Percentiles rank a stretch among this genome's conserved stretches.
phyloP scores from a whole-genome alignment of 2,329 filamentous ascomycete genomes.

The Aspergillus caelatus region DNA sequence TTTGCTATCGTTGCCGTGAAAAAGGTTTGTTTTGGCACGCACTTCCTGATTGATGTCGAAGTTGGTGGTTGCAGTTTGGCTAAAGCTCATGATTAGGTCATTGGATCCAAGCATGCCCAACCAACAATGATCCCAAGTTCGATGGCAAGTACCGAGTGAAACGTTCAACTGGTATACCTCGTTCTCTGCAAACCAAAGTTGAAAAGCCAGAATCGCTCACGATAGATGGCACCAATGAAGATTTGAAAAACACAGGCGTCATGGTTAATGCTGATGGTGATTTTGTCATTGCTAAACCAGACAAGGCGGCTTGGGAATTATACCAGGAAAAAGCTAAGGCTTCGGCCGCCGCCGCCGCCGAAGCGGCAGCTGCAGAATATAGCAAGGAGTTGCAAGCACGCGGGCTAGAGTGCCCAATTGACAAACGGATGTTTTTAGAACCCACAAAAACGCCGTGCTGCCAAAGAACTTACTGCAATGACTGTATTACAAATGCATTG shows the following conservation, averaged over 20 bases:
- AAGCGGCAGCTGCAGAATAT: constrained; percentile 74
- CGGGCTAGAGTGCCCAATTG: constrained; percentile 90
- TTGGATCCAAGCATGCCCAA: constrained; percentile 97
- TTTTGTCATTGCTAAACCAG: constrained; percentile 93
- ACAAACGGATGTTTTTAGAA: constrained; percentile 97
- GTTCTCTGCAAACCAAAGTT: constrained; percentile 92
- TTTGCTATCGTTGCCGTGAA: constrained; percentile 93
- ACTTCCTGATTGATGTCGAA: neutral
- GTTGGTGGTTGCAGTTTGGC: neutral
- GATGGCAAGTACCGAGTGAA: constrained; percentile 93
- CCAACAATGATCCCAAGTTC: constrained; percentile 96
- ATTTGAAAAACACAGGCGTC: constrained; percentile 80
- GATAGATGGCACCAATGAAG: constrained; percentile 75
- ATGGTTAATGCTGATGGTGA: constrained; percentile 98
- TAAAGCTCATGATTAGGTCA: constrained; percentile 61
- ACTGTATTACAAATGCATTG: constrained; percentile 98
- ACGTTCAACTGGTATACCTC: constrained; percentile 93
- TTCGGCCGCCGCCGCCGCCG: constrained; percentile 77
- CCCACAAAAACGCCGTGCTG: constrained; percentile 99
- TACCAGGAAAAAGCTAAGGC: constrained; percentile 94
- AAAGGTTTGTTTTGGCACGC: constrained; percentile 60
- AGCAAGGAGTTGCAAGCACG: constrained; percentile 86
- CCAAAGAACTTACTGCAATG: constrained; percentile 97
- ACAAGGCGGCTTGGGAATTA: constrained; percentile 94
- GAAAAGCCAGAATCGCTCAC: constrained; percentile 81